Base-by-base conservation (phyloP, 2,329 filamentous ascomycete species). In the Penicillium sp. region DNA sequence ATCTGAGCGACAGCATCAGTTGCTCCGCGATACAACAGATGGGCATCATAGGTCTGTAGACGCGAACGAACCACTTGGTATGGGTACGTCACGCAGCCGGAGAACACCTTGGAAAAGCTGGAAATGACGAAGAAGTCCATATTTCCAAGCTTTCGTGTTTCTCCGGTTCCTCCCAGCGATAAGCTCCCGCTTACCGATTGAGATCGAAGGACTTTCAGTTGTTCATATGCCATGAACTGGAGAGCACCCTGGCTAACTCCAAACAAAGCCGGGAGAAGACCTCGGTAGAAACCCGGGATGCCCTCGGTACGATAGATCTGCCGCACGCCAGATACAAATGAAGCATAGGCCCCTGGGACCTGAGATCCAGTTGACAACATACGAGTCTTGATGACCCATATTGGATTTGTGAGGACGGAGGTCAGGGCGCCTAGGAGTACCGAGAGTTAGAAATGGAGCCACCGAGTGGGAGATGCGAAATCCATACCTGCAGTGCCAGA, bases 311-410 rank as follows among this genome's bases (percentile, higher is more conserved):
- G 66, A 54, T 81, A 75, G 13, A 98, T 77, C 30, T 79, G 74
- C 25, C 62, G 64, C 2, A 81, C 76, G 17, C 92, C 92, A 32
- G 80, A 74, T 48, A 73, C 68, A 71, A 95, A 85, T 48, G 78
- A 82, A 11, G 77, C 74, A 65, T 98, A 98, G 1, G 90, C 92
- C 10, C 87, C 87, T 2, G 74, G 76, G 4, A 79, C 74, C 37
- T 77, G 72, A 33, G 78, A 77, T 50, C 92, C 85, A 3, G 85
- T 89, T 18, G 88, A 87, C 15, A 96, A 73, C 88, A 98, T 96
- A 47, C 92, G 84, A 6, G 90, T 96, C 71, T 96, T 96, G 62
- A 98, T 80, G 2, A 98, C 92, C 92, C 92, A 98, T 54, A 98
- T 82, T 2, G 92, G 92, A 61, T 96, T 96, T 18, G 92, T 96